Base-by-base conservation (phyloP, 371 early-diverging fungal species). In the Catenaria anguillulae region DNA sequence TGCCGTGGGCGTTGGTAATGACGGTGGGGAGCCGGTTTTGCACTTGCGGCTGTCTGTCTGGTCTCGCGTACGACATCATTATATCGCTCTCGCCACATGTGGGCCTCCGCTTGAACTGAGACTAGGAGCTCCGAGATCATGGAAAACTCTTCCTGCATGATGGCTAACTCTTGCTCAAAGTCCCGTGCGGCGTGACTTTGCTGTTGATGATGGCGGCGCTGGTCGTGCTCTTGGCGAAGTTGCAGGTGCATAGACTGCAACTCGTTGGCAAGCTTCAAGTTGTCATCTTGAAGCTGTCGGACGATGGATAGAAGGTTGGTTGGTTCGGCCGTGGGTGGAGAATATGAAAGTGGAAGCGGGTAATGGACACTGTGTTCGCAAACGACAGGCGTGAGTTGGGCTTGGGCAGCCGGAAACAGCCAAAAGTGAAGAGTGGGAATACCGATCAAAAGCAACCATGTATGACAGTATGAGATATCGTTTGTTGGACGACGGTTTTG, bases 361-460 rank as follows among this genome's bases (percentile, higher is more conserved):
- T 77, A 77, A 52, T 77, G 77, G 10, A 76, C 73, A 6, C 75
- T 75, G 31, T 5, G 4, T n/a, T n/a, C n/a, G n/a, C n/a, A n/a
- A n/a, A n/a, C n/a, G n/a, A n/a, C n/a, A n/a, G n/a, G 40, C 40
- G 17, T 40, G 10, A 40, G 17, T 40, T 19, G 0, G 13, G 33
- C 34, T n/a, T 4, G 65, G 3, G 21, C 21, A 12, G 29, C 48
- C 26, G 21, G 31, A 40, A 5, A 33, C 19, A 34, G 48, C 33
- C 42, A 37, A 43, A 35, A 60, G 60, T 23, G 37, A 33, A 5
- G 17, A 13, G 34, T 50, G 5, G 34, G 23, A n/a, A 12, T 65
- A 75, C 76, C 77, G 63, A 62, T 77, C 77, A 60, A 72, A 77
- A 1, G 77, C 72, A 21, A 69, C 70, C 10, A 73, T 68, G 55